Evolutionary conservation across 2,329 filamentous ascomycete species (phyloP), one percentile per base, ranked within the genome.

Genomic region (Penicillium sp.): DNA sequence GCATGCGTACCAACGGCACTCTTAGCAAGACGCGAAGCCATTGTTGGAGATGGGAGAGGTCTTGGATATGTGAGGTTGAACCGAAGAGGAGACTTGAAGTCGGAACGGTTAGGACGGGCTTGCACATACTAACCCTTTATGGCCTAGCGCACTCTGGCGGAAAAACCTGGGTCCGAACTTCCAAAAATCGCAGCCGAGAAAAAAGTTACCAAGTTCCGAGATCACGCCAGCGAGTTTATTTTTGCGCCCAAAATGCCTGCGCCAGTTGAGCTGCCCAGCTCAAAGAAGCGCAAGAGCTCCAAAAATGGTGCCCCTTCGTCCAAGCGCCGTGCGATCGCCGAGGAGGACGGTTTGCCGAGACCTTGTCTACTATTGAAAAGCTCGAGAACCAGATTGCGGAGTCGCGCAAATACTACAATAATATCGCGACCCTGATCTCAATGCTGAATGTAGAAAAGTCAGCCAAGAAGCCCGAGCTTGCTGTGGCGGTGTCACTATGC

Each of bases 1-100:
- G 52, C 66, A 38, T 48, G 50, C 89, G 74, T 84, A 97, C 91
- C 87, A 77, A 91, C 78, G 77, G 89, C 89, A 81, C 84, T 90
- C 82, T 87, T 89, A 82, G 86, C 89, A 79, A 97, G 82, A 81
- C 90, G 89, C 76, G 89, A 95, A 81, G 91, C 91, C 91, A 97
- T 97, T 86, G 79, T 87, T 74, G 80, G 74, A 51, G 72, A 76
- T 78, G 73, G 74, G 69, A 75, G 52, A 72, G 74, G 72, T 74
- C 75, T 76, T 77, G 74, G 69, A 71, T 58, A 63, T 60, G 61
- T 62, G 60, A 65, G 64, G 64, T 55, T 62, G 62, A 64, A 64
- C 62, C 63, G 64, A 64, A 66, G 65, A 66, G 59, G 64, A 68
- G 67, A 62, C 59, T 63, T 65, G 63, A 66, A 61, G 63, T 68